Evolutionary conservation across 768 basidiomycete species (phyloP).

Genomic region (Tephrocybe sp.): DNA sequence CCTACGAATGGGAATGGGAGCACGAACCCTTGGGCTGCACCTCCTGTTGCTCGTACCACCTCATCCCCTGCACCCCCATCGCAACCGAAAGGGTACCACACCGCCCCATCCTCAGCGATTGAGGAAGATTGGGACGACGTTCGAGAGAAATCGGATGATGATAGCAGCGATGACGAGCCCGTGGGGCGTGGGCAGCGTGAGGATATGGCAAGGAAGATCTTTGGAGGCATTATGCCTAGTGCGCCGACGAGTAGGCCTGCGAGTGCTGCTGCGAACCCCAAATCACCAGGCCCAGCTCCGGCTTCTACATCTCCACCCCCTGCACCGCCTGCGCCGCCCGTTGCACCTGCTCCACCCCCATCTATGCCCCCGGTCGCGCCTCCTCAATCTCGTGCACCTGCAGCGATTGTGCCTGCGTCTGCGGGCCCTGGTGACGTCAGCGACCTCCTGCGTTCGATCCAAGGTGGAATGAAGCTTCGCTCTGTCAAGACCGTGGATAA

Average conservation of each 20-base stretch:
- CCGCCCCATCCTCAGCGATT: constrained; percentile 45
- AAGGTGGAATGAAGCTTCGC: constrained; percentile 65
- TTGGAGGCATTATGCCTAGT: constrained; percentile 62
- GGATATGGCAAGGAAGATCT: constrained; percentile 76
- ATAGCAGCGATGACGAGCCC: constrained; percentile 80
- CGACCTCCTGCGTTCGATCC: constrained; percentile 78
- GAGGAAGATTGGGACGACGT: constrained; percentile 89
- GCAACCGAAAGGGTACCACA: constrained; percentile 57
- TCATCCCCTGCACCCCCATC: constrained; percentile 23
- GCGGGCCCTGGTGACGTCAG: constrained; percentile 47
- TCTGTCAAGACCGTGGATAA: constrained; percentile 84
- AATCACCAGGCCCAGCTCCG: constrained; percentile 36
- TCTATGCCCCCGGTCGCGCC: constrained; percentile 31
- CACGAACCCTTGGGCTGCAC: constrained; percentile 68
- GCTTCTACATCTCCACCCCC: constrained; percentile 29
- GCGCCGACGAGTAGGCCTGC: constrained; percentile 42
- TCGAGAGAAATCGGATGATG: constrained; percentile 64
- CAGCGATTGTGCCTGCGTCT: constrained; percentile 25
- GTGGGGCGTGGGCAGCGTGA: constrained; percentile 59
- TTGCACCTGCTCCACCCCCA: constrained; percentile 31
- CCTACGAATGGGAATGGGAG: constrained; percentile 31
- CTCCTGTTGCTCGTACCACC: constrained; percentile 29
- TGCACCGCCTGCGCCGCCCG: constrained; percentile 26
- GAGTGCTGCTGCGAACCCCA: constrained; percentile 51
- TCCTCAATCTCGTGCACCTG: constrained; percentile 29